Evolutionary conservation across 2,329 filamentous ascomycete genomes (phyloP).

Genomic region (Ophiocordyceps camponoti-floridani): DNA sequence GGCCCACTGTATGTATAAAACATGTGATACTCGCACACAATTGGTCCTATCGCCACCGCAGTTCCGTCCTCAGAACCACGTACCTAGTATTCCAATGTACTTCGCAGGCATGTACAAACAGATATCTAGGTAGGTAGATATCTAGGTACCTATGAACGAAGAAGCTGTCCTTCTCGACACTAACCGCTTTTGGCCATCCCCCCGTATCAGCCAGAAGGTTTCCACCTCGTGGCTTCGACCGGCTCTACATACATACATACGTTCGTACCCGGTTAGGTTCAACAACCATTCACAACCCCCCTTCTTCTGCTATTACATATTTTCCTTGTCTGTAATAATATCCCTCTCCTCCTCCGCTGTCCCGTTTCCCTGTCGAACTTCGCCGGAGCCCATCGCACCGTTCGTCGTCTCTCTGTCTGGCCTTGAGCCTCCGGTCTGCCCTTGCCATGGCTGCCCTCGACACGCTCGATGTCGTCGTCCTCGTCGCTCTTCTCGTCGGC

Average conservation of each 20-base stretch:
- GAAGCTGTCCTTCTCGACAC: too few species aligned
- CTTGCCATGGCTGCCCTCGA: slow-evolving; percentile 85
- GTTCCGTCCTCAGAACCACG: too few species aligned
- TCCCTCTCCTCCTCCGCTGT: background rate
- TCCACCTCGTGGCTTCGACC: background rate
- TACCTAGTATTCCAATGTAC: too few species aligned
- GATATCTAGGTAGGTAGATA: too few species aligned
- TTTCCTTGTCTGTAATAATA: background rate
- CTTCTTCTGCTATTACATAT: background rate
- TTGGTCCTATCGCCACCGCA: too few species aligned
- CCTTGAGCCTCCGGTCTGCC: background rate
- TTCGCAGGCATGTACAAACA: too few species aligned
- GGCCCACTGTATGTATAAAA: too few species aligned
- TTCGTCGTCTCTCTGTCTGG: background rate
- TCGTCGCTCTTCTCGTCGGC: slow-evolving; percentile 66
- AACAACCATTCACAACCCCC: too few species aligned
- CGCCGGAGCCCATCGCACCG: background rate
- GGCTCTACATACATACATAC: too few species aligned
- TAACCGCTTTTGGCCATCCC: background rate
- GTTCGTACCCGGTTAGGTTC: too few species aligned
- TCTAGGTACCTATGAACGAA: too few species aligned
- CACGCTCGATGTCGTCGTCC: slow-evolving; percentile 85
- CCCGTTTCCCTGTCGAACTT: background rate
- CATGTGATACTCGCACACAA: too few species aligned
- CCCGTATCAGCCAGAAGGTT: background rate